Base-by-base conservation (phyloP, 2,329 filamentous ascomycete species). In the Arthrinium puccinioides region DNA sequence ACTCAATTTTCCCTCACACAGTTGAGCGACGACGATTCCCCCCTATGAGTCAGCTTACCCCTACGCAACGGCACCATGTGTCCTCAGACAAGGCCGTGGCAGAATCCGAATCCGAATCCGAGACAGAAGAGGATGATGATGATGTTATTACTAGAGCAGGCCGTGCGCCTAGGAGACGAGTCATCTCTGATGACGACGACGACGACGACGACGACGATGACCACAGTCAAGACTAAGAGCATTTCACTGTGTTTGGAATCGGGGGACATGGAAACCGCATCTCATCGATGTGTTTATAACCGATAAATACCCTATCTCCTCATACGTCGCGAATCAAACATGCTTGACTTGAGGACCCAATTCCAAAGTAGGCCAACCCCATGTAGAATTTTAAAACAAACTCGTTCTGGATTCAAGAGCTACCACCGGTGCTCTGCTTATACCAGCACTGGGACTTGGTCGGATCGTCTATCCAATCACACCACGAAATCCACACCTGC, bases 1-100 rank as follows among this genome's bases (percentile, higher is more conserved):
- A n/a, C n/a, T n/a, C n/a, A 24, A 21, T 48, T 53, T 36, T 26
- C 35, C 8, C 19, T 38, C 14, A 50, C 45, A 15, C 48, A 55
- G 28, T 51, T 51, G 15, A 39, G 43, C 18, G 44, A 48, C 24
- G 43, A 48, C 21, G 46, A 3, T 40, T 58, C 10, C 55, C 55
- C 21, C 51, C 54, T 3, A 51, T 57, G 50, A 56, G 49, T 37
- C 54, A 58, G 36, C 19, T 57, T 3, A 36, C 51, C 10, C 40
- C 37, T 13, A 36, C 41, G 21, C 44, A 40, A 16, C 37, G 36
- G 9, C 19, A 24, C 18, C 32, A 36, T 18, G 21, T 30, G n/a
- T 41, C 9, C n/a, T 13, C 32, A 9, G 13, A 36, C 11, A 3
- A 31, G 9, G 18, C 29, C n/a, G n/a, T n/a, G 10, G 35, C 29